Evolutionary conservation across 2,329 filamentous ascomycete species (phyloP), one percentile per base, ranked within the genome.

Genomic region (Colletotrichum musicola): DNA sequence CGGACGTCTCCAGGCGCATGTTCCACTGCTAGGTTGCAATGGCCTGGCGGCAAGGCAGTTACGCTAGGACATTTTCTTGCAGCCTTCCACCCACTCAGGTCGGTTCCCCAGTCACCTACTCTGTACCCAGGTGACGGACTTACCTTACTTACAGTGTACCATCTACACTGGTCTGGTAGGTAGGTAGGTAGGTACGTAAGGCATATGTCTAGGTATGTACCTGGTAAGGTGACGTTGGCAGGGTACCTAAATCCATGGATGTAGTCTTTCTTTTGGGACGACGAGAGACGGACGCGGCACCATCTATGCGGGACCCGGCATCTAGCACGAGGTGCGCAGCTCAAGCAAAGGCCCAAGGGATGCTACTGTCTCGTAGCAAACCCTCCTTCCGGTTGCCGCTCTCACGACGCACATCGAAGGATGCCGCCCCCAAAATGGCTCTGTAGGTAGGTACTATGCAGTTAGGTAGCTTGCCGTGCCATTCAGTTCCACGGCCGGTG

Each of bases 11-110:
- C 10, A 35, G 30, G 30, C 10, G 30, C 10, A 35, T 35, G 30
- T 35, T 7, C 30, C 30, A 35, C 30, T 35, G 30, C 30, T 25
- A 25, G 22, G 22, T 35, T 35, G 42, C 10, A 49, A 55, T 18
- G 54, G 49, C 42, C 55, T 60, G 22, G 27, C 27, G 27, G 18
- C n/a, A 60, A 59, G 62, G 64, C 64, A 54, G 62, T 38, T 18
- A 40, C 54, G 61, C 65, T 56, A 60, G 40, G 62, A 50, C 14
- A 20, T 55, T 54, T 50, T 56, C 42, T 46, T 14, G 50, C 50
- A 60, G 55, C 30, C 47, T 51, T 30, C 25, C 49, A 14, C 35
- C 27, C 57, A 38, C 13, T 18, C 22, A 30, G 44, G 18, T n/a
- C 12, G 18, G 25, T 4, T 30, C 30, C 30, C 18, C 20, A 18